Conservation (phyloP, 108 stramenopile genomes). For the Schizochytrium sp. region DNA sequence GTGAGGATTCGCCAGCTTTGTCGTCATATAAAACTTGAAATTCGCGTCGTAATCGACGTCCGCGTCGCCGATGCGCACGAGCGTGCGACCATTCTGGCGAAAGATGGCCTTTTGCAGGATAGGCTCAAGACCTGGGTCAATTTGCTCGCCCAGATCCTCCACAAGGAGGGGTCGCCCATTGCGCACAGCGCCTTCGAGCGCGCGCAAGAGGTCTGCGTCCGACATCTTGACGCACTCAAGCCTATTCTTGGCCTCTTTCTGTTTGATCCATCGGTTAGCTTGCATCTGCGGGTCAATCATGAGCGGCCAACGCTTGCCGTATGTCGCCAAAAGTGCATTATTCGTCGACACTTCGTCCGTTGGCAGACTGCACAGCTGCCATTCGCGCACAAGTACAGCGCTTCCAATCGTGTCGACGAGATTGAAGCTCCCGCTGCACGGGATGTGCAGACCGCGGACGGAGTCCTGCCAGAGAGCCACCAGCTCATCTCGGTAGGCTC, state of each 20-base stretch:
- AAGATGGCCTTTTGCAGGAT: constrained; percentile 25
- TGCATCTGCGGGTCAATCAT: constrained; percentile 44
- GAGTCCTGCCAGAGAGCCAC: constrained; percentile 16
- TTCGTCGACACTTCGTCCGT: constrained; percentile 21
- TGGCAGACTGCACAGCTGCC: constrained; percentile 26
- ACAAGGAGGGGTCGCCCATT: constrained; percentile 34
- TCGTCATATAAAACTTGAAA: constrained; percentile 44
- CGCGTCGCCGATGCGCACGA: constrained; percentile 27
- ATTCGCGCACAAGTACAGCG: constrained; percentile 18
- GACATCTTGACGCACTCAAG: neutral
- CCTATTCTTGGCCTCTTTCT: neutral
- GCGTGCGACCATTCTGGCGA: constrained; percentile 22
- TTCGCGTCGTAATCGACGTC: constrained; percentile 28
- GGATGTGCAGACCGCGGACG: constrained; percentile 21
- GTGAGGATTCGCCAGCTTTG: constrained; percentile 38
- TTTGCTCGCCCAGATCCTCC: constrained; percentile 26
- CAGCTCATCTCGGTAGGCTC: neutral
- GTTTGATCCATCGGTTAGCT: constrained; percentile 32
- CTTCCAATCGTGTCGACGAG: constrained; percentile 12
- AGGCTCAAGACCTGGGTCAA: constrained; percentile 39
- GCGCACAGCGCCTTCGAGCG: constrained; percentile 19
- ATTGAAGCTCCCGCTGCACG: constrained; percentile 25
- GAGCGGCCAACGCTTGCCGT: constrained; percentile 32
- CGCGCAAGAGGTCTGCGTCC: constrained; percentile 14
- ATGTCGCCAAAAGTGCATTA: neutral